Conservation (phyloP, 2,329 filamentous ascomycete genomes). For the Diaporthe humulicola region DNA sequence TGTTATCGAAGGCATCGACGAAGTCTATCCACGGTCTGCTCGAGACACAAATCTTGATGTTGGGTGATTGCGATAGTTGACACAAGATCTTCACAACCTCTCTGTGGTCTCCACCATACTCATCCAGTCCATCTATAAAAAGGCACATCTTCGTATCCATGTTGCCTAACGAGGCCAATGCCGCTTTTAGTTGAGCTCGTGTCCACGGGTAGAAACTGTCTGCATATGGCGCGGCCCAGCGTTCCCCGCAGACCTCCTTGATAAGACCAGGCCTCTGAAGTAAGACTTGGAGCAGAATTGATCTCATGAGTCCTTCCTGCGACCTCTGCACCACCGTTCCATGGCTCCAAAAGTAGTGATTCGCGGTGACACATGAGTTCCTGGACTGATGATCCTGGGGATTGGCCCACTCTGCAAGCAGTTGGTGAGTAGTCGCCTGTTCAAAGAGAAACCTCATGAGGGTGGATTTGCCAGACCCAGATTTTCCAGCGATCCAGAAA, state of each 20-base stretch:
- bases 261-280: conserved; percentile 24
- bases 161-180: background rate
- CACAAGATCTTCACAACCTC: conserved; percentile 17
- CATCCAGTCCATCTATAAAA: conserved; percentile 19
- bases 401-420: background rate
- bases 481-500: conserved; percentile 24
- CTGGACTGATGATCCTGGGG: background rate
- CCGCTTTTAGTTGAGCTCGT: background rate
- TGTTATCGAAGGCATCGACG: conserved; percentile 10
- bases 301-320: conserved; percentile 29
- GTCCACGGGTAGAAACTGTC: conserved; percentile 15
- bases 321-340: conserved; percentile 32
- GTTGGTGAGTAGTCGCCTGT: background rate
- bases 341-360: conserved; percentile 35
- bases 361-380: background rate
- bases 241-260: background rate
- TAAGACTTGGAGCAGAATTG: conserved; percentile 32
- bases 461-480: conserved; percentile 27
- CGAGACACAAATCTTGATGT: conserved; percentile 39
- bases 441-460: conserved; percentile 27
- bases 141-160: conserved; percentile 24
- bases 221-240: background rate
- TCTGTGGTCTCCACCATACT: conserved; percentile 37
- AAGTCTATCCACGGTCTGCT: conserved; percentile 39
- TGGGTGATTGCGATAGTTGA: background rate